phyloP scores from a whole-genome alignment of 108 stramenopile genomes.

The Skeletonema tropicum region DNA sequence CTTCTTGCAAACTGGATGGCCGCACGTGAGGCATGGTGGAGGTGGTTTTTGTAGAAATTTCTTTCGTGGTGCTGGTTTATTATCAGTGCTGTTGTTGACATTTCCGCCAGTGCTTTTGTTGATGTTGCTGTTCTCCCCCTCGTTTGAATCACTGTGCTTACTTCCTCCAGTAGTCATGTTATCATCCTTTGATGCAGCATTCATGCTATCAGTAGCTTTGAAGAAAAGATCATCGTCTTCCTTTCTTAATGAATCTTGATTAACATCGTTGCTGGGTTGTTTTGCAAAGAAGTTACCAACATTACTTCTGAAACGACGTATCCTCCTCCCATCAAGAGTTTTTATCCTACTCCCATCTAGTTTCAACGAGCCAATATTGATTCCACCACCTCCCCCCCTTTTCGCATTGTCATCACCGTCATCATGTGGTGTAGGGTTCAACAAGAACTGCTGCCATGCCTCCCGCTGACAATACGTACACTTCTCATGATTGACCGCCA shows the following conservation, averaged over 20 bases:
- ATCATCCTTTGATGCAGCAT: too few species aligned
- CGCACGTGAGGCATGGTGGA: constrained; percentile 42
- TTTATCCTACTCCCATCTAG: neutral
- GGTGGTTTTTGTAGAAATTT: constrained; percentile 2
- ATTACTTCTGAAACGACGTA: constrained; percentile 19
- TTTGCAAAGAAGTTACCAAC: too few species aligned
- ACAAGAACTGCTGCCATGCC: constrained; percentile 16
- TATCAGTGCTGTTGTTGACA: neutral
- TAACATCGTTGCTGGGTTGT: too few species aligned
- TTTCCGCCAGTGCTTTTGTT: neutral
- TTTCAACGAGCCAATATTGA: neutral
- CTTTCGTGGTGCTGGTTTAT: constrained; percentile 4
- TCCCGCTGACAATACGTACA: constrained; percentile 47
- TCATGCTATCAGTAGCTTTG: too few species aligned
- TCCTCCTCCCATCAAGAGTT: constrained; percentile 4
- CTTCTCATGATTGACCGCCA: constrained; percentile 22
- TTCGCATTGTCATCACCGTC: neutral
- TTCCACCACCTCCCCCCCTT: neutral
- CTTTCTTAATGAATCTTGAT: too few species aligned
- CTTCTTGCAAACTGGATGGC: constrained; percentile 43
- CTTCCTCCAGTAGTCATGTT: too few species aligned
- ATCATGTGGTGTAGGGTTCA: neutral
- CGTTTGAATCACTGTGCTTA: neutral
- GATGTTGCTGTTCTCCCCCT: neutral
- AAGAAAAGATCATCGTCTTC: too few species aligned